Base-by-base conservation (phyloP, 331 rosid species). In the Quercus lobata region DNA sequence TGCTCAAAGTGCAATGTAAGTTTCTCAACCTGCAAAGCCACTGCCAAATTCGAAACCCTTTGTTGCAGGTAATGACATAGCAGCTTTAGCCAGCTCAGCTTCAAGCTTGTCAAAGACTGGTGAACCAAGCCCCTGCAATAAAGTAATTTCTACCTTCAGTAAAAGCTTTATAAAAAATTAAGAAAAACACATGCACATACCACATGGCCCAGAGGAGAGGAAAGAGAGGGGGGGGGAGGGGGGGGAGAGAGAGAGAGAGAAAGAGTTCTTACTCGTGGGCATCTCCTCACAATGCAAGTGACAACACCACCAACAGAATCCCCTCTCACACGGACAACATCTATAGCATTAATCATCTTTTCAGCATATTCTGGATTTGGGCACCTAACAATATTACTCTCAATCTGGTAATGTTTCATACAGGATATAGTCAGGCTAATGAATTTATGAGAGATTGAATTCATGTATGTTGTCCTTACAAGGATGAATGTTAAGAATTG, bases 101-200 rank as follows among this genome's bases (percentile, higher is more conserved):
- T 96, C 99, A 72, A 96, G 97, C 89, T 96, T 96, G 85, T 93
- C 98, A 86, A 93, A 96, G 19, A 96, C 99, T 25, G 99, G 99
- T 0, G 99, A 96, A 69, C 99, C 99, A 83, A 96, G 98, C 74
- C 99, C 99, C 99, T 96, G 85, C 76, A 82, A 81, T 78, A 49
- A 58, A 10, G 62, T 66, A 73, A 80, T 49, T 70, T 73, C 27
- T 37, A 63, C 57, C 77, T 62, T 41, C 80, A 74, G 68, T 22
- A 74, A 22, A 76, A 80, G 76, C 65, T 4, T 34, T 11, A 7
- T 9, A 66, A 54, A 3, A 16, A 53, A 7, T 24, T 17, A 7
- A 14, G 4, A 29, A 27, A 7, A 52, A 5, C 3, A 27, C 41
- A 29, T 19, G 10, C 34, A 66, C 24, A 8, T 21, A 34, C 35